Evolutionary conservation across 192 early-diverging fungal genomes (phyloP).

Genomic region (Nowakowskiella sp.): DNA sequence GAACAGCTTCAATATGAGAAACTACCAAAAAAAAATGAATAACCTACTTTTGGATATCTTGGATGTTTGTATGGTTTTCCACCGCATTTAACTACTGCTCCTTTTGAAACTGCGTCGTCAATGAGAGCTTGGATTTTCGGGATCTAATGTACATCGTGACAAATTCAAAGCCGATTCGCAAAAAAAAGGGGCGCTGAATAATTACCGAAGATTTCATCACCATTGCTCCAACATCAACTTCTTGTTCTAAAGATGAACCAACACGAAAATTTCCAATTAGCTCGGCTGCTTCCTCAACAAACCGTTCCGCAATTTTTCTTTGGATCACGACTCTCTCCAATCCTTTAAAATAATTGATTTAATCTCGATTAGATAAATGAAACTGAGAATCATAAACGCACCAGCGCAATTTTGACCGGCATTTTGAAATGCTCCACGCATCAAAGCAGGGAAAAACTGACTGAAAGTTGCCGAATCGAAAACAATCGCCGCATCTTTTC

Average conservation of each 20-base stretch:
- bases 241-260: slow-evolving; percentile 62
- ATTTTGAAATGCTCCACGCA: slow-evolving; percentile 84
- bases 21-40: slow-evolving; percentile 8
- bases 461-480: slow-evolving; percentile 63
- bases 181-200: not conserved
- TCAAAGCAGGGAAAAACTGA: slow-evolving; percentile 59
- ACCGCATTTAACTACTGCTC: slow-evolving; percentile 63
- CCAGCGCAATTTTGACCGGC: slow-evolving; percentile 74
- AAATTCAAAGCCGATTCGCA: slow-evolving; percentile 3
- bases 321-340: slow-evolving; percentile 79
- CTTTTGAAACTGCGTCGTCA: slow-evolving; percentile 66
- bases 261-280: slow-evolving; percentile 56
- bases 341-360: slow-evolving; percentile 41
- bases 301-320: slow-evolving; percentile 51
- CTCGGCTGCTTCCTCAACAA: slow-evolving; percentile 54
- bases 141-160: slow-evolving; percentile 21
- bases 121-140: slow-evolving; percentile 56
- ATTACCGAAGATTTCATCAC: slow-evolving; percentile 61
- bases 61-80: slow-evolving; percentile 65
- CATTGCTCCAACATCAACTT: slow-evolving; percentile 77
- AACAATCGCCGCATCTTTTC: slow-evolving; percentile 81
- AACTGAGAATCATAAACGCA: not conserved
- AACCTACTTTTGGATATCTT: slow-evolving; percentile 39
- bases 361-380: not conserved
- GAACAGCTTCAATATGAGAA: not conserved